These are phyloP conservation scores for Patellaria atrata DNA, from an alignment of 495 filamentous ascomycete species.

Conservation along the genomic window DNA sequence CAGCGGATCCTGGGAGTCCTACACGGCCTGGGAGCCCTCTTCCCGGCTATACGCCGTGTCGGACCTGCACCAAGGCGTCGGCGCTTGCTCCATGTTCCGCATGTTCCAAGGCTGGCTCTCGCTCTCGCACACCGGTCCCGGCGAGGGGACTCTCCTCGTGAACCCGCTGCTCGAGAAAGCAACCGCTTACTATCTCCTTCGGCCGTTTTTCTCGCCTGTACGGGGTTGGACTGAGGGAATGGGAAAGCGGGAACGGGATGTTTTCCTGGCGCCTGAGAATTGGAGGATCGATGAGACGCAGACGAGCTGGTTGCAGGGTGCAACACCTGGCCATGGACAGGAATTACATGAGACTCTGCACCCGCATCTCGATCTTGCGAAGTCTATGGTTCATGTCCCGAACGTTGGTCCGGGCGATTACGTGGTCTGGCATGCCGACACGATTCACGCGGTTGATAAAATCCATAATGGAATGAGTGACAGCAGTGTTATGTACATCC, in stretches of 20 bases:
- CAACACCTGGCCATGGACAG: slow-evolving; percentile 60
- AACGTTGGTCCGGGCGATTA: slow-evolving; percentile 68
- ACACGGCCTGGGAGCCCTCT: slow-evolving; percentile 66
- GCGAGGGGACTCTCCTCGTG: slow-evolving; percentile 71
- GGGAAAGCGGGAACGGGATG: slow-evolving; percentile 10
- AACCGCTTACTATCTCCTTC: slow-evolving; percentile 68
- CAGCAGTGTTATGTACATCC: slow-evolving; percentile 76
- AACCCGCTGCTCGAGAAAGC: slow-evolving; percentile 61
- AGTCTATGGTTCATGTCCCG: slow-evolving; percentile 70
- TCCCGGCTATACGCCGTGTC: slow-evolving; percentile 52
- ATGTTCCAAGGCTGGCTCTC: slow-evolving; percentile 84
- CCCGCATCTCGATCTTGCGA: slow-evolving; percentile 58
- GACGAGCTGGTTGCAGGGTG: slow-evolving; percentile 52
- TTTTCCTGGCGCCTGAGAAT: slow-evolving; percentile 39
- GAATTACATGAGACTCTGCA: slow-evolving; percentile 59
- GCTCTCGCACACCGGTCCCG: slow-evolving; percentile 55
- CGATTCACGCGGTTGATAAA: slow-evolving; percentile 71
- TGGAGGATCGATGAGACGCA: slow-evolving; percentile 33
- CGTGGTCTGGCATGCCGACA: slow-evolving; percentile 86
- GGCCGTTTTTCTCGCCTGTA: slow-evolving; percentile 62
- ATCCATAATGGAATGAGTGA: slow-evolving; percentile 55
- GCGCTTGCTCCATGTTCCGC: slow-evolving; percentile 70
- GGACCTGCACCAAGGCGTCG: slow-evolving; percentile 70
- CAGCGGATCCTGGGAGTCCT: slow-evolving; percentile 63
- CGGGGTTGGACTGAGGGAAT: slow-evolving; percentile 15